Evolutionary conservation across 2,329 filamentous ascomycete genomes (phyloP), one percentile per base, ranked within the genome.

Genomic region (Chaetomium globosum): DNA sequence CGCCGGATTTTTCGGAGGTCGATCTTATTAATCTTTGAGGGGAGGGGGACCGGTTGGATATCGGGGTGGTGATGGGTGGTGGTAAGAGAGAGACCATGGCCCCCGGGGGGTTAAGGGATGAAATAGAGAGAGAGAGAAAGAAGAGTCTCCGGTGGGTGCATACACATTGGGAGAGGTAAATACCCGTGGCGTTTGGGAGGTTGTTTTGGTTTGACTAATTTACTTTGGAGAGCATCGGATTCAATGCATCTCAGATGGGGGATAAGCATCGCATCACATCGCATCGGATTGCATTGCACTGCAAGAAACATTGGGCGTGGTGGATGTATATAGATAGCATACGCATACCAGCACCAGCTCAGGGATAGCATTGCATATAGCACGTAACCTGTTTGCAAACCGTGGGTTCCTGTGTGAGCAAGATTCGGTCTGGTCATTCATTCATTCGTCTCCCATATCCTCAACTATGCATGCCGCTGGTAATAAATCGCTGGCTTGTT

Each of bases 1-100:
- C 93, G 19, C 93, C 93, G 0, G 93, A 97, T 77, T 96, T 96
- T 75, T 93, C 90, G 0, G 91, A 96, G 77, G 82, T 94, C 31
- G 92, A 96, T 78, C 80, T 96, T 72, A 96, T 97, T 77, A 89
- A 89, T 74, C 77, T 96, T 67, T 96, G 66, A 72, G 36, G 8
- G 54, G 23, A 46, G 19, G 10, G 10, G 12, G 31, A 16, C n/a
- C n/a, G 48, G 13, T 16, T 9, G n/a, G 19, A 28, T 19, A 26
- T 26, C 26, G 4, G 4, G 46, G 26, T 39, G 7, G 16, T 51
- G 26, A 33, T 26, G 8, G 36, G 51, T 60, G 36, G 51, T 60
- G 56, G 5, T 31, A 31, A 31, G 1, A 31, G 31, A 31, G 23
- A 28, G 28, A 48, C n/a, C 26, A 59, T 58, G 9, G 12, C 96